Evolutionary conservation across 345 rosid genomes (phyloP).

Genomic region (Dipteronia dyeriana): DNA sequence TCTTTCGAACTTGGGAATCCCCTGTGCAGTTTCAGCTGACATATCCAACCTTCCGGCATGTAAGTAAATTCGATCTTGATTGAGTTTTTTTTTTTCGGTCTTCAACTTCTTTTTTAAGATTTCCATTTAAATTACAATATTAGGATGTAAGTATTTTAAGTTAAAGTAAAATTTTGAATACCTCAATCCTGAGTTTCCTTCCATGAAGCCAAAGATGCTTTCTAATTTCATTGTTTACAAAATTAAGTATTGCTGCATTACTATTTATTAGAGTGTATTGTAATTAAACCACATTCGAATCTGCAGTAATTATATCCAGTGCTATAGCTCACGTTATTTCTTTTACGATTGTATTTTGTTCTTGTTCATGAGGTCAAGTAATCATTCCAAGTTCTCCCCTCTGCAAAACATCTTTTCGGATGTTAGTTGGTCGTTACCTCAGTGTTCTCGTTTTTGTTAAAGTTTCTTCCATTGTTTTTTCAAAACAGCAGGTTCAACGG

Average conservation of each 20-base stretch:
- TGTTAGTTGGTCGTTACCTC: background rate
- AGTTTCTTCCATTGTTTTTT: background rate
- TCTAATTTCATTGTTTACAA: background rate
- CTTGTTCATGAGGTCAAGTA: background rate
- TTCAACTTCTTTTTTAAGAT: background rate
- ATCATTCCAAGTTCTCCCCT: background rate
- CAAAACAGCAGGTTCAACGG: background rate
- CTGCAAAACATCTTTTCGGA: background rate
- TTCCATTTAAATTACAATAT: background rate
- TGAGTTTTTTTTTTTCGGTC: background rate
- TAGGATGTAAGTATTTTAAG: background rate
- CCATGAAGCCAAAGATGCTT: background rate
- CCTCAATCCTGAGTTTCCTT: background rate
- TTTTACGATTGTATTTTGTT: background rate
- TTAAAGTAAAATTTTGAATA: too few relatives aligned
- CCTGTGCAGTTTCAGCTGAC: constrained; percentile 96
- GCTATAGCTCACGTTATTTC: background rate
- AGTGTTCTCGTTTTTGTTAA: background rate
- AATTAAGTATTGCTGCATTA: background rate
- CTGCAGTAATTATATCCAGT: background rate
- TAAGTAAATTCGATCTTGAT: constrained; percentile 40
- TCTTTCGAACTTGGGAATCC: constrained; percentile 93
- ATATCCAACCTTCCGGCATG: constrained; percentile 93
- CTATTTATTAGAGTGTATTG: background rate
- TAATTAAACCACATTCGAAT: background rate